Conservation (phyloP, 306 rosid species). For the Prunus armeniaca region DNA sequence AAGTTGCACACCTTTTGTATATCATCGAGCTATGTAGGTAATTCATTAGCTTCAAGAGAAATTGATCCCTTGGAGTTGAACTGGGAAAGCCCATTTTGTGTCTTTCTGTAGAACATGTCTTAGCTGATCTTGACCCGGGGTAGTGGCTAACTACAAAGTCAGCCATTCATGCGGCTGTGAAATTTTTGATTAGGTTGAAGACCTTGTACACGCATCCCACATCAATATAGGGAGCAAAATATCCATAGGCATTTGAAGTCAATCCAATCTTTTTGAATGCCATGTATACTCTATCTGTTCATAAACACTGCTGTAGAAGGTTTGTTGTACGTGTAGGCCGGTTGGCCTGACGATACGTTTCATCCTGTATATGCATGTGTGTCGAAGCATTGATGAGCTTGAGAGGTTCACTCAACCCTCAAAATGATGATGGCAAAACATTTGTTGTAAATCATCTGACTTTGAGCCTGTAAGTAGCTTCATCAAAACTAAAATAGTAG, state of each 20-base stretch:
- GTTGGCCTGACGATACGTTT: too few relatives aligned
- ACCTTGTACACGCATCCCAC: conserved; percentile 14
- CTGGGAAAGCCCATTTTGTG: conserved; percentile 12
- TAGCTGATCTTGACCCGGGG: conserved; percentile 11
- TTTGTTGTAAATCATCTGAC: neutral
- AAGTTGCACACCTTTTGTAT: conserved; percentile 17
- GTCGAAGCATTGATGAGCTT: neutral
- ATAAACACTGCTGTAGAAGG: neutral
- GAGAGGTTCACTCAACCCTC: too few relatives aligned
- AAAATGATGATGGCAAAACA: neutral
- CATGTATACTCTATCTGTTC: neutral
- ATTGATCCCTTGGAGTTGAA: conserved; percentile 13
- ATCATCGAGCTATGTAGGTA: conserved; percentile 22
- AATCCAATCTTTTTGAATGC: neutral
- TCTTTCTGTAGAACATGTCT: conserved; percentile 10
- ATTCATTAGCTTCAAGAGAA: conserved; percentile 24
- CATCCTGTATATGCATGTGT: neutral
- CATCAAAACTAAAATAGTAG: neutral
- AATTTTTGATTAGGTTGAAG: conserved; percentile 22
- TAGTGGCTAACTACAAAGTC: conserved; percentile 17
- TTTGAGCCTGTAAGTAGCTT: neutral
- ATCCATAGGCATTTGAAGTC: neutral
- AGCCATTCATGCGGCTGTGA: conserved; percentile 24
- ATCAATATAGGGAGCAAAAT: neutral
- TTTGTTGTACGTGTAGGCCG: neutral